A percentile compares a stretch with the other conserved stretches of the same genome.
Evolutionary conservation across 164 flowering plant genomes (phyloP).

Genomic region (Vitis rupestris): DNA sequence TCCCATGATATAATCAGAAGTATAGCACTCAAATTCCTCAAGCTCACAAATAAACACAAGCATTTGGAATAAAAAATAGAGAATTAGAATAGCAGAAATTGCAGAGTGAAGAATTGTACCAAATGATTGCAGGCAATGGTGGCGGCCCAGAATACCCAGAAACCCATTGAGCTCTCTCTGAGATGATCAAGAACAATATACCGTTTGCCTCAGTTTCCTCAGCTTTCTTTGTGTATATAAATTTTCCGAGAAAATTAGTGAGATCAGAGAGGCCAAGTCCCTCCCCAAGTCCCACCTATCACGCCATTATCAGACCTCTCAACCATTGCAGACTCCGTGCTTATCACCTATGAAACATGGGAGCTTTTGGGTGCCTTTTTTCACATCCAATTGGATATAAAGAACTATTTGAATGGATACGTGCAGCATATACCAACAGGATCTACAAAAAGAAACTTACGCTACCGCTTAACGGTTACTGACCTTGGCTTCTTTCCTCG

Average conservation of each 20-base stretch:
- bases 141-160: too few relatives aligned
- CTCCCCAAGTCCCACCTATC: constrained; percentile 46
- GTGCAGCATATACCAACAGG: constrained; percentile 32
- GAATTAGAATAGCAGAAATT: background rate
- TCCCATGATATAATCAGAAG: too few relatives aligned
- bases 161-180: background rate
- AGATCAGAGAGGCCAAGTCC: constrained; percentile 38
- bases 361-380: background rate
- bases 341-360: background rate
- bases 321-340: constrained; percentile 31
- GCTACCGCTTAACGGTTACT: background rate
- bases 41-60: background rate
- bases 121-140: background rate
- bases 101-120: constrained; percentile 14
- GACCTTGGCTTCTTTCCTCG: too few relatives aligned
- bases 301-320: constrained; percentile 34
- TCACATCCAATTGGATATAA: background rate
- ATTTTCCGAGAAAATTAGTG: background rate
- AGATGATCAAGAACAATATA: background rate
- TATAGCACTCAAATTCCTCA: too few relatives aligned
- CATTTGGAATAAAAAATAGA: background rate
- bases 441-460: background rate
- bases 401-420: background rate
- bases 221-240: too few relatives aligned
- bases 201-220: too few relatives aligned